Conservation (phyloP, 345 rosid species). For the Populus pruinosa region DNA sequence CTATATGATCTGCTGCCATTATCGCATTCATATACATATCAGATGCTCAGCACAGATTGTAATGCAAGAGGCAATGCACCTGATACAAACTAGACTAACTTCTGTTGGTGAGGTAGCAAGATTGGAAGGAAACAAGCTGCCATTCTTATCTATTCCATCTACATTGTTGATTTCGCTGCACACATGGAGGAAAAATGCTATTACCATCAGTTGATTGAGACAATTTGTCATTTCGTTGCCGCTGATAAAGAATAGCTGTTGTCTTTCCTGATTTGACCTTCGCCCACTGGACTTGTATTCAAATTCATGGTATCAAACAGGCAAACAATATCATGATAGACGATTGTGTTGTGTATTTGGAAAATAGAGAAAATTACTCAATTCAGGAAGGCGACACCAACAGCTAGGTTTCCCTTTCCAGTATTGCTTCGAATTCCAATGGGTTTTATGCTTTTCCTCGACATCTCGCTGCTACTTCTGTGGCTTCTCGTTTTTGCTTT, state of each 20-base stretch:
- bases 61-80: no score
- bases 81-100: not conserved
- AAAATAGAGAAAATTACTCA: not conserved
- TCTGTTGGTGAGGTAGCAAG: not conserved
- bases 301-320: not conserved
- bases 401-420: constrained; percentile 33
- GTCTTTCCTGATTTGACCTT: not conserved
- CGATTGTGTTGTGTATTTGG: not conserved
- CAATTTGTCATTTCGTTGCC: not conserved
- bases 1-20: not conserved
- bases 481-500: constrained; percentile 26
- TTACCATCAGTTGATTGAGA: not conserved
- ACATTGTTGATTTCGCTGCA: not conserved
- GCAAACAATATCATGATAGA: not conserved
- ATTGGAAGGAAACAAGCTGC: not conserved
- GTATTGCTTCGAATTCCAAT: constrained; percentile 29
- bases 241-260: not conserved
- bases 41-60: not conserved
- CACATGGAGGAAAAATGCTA: not conserved
- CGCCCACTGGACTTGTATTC: not conserved
- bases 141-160: constrained; percentile 15
- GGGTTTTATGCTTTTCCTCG: constrained; percentile 38
- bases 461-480: constrained; percentile 30
- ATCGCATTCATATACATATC: not conserved
- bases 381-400: constrained; percentile 45